Percentiles rank a stretch among this genome's conserved stretches.
Evolutionary conservation across 108 stramenopile species (phyloP).

Genomic region (Cyclotella distinguenda): DNA sequence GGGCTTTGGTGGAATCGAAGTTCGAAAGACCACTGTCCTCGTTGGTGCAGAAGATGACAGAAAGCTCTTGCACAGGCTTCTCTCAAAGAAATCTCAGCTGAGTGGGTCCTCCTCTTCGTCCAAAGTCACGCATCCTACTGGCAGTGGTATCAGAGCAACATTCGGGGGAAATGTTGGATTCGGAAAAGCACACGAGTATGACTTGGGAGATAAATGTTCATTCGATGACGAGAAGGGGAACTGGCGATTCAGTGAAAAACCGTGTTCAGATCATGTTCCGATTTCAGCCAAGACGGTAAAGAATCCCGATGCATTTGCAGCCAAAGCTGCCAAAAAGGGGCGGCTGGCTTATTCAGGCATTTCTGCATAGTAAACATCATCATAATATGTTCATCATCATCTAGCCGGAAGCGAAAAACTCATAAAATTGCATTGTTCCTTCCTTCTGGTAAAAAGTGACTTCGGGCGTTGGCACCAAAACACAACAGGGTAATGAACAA

Average conservation of each 20-base stretch:
- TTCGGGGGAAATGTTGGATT: constrained; percentile 41
- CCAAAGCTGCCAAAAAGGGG: constrained; percentile 5
- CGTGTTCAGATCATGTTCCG: constrained; percentile 26
- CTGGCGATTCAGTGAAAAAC: constrained; percentile 35
- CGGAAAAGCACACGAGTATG: constrained; percentile 32
- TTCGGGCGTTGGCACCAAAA: no score
- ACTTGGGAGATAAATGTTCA: constrained; percentile 14
- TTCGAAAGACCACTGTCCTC: constrained; percentile 35
- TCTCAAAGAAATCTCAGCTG: constrained; percentile 38
- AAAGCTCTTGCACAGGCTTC: constrained; percentile 29
- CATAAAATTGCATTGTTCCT: no score
- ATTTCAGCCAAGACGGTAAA: constrained; percentile 16
- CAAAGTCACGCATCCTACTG: background rate
- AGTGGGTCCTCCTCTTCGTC: constrained; percentile 23
- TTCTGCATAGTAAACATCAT: constrained; percentile 17
- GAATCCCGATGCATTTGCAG: background rate
- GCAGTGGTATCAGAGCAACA: background rate
- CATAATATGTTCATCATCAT: no score
- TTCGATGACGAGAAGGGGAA: constrained; percentile 21
- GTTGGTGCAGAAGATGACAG: constrained; percentile 47
- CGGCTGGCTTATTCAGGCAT: constrained; percentile 20
- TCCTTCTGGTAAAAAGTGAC: no score
- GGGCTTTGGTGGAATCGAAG: constrained; percentile 46
- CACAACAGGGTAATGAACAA: no score
- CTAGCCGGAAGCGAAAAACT: no score